Percentiles rank a stretch among this genome's conserved stretches.
Conservation (phyloP, 2,329 filamentous ascomycete species). For the Calonectria pteridis region DNA sequence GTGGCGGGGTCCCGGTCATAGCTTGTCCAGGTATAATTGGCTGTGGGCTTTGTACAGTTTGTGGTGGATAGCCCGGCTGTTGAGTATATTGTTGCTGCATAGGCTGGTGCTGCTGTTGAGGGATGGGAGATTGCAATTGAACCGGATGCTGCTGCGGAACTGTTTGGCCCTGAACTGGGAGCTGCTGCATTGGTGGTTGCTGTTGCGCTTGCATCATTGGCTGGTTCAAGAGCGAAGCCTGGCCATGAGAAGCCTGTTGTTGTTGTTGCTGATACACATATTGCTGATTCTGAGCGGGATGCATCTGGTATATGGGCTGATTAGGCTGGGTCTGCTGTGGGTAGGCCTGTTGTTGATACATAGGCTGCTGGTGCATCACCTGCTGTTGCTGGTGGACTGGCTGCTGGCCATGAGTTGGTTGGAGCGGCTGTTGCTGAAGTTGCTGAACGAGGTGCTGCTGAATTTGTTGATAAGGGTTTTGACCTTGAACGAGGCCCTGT, state of each 20-base stretch:
- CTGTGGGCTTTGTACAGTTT: not conserved
- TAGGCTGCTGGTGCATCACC: not conserved
- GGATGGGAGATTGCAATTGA: not conserved
- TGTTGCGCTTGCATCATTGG: not conserved
- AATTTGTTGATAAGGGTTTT: not conserved
- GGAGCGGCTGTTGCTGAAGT: not conserved
- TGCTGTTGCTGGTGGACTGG: not conserved
- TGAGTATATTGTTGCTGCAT: not conserved
- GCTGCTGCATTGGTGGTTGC: not conserved
- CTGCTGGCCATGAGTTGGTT: not conserved
- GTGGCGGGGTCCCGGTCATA: not conserved
- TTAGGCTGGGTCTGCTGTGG: not conserved
- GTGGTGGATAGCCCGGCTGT: not conserved
- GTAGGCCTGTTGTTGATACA: not conserved
- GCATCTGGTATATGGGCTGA: not conserved
- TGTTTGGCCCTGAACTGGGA: not conserved
- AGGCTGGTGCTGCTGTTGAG: not conserved
- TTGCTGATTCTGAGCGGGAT: not conserved
- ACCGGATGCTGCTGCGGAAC: not conserved
- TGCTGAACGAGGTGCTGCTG: not conserved
- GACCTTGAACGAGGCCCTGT: not conserved
- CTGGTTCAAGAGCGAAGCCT: not conserved
- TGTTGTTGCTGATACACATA: not conserved
- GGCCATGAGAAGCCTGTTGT: not conserved
- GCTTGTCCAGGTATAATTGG: not conserved